Conservation (phyloP, 1,284 basidiomycete species). For the Cystobasidium sp. region DNA sequence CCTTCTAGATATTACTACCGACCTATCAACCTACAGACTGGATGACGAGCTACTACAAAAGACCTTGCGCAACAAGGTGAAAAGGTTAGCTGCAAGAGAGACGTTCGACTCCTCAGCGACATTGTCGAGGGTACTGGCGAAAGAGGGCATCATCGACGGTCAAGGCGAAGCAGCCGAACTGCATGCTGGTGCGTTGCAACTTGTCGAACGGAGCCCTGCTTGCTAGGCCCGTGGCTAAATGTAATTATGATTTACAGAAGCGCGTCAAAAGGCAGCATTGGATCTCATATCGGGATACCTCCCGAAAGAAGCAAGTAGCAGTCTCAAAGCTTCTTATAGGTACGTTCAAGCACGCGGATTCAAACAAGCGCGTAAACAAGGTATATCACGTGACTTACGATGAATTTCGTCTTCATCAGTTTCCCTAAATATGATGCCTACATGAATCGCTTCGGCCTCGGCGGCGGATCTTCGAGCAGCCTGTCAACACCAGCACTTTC, state of each 20-base stretch:
- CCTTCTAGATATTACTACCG: constrained; percentile 22
- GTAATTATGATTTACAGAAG: constrained; percentile 28
- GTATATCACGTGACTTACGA: constrained; percentile 13
- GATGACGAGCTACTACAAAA: constrained; percentile 12
- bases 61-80: constrained; percentile 23
- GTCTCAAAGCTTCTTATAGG: constrained; percentile 33
- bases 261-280: constrained; percentile 37
- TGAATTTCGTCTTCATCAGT: not conserved
- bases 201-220: not conserved
- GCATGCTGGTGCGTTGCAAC: constrained; percentile 29
- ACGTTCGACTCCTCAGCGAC: constrained; percentile 30
- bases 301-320: constrained; percentile 32
- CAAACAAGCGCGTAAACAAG: constrained; percentile 1
- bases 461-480: constrained; percentile 8
- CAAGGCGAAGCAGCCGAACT: constrained; percentile 18
- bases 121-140: constrained; percentile 24
- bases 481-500: constrained; percentile 25
- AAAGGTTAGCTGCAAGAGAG: constrained; percentile 19
- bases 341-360: not conserved
- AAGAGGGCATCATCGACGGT: constrained; percentile 34
- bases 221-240: not conserved
- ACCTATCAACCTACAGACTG: constrained; percentile 38
- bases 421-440: constrained; percentile 39
- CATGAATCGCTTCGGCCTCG: constrained; percentile 15
- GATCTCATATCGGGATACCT: constrained; percentile 41